phyloP scores from a whole-genome alignment of 2,329 filamentous ascomycete genomes.

The Diaporthe australafricana region DNA sequence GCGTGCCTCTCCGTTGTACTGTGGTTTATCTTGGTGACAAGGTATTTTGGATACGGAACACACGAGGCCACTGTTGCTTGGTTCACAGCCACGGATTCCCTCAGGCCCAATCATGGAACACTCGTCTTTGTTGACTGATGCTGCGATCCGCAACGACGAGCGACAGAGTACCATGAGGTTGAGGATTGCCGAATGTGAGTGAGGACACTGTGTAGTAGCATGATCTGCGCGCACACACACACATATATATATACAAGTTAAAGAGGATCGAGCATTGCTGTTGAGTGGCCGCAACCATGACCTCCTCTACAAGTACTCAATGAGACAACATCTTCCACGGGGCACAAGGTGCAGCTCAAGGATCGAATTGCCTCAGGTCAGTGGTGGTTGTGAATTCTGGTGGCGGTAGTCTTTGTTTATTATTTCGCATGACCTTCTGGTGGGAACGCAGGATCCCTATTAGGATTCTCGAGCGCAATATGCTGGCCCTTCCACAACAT shows the following conservation, averaged over 20 bases:
- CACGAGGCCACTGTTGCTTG: not conserved
- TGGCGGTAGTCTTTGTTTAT: not conserved
- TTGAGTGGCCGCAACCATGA: not conserved
- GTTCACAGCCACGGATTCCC: not conserved
- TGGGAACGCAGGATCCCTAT: not conserved
- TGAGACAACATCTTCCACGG: not conserved
- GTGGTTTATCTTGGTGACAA: not conserved
- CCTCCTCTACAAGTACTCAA: not conserved
- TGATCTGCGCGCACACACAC: not conserved
- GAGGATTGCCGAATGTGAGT: not conserved
- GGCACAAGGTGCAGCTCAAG: too few relatives aligned
- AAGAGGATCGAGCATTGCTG: not conserved
- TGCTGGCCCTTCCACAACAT: constrained; percentile 63
- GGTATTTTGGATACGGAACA: not conserved
- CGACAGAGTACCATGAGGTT: not conserved
- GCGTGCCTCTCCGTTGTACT: not conserved
- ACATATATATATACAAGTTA: too few relatives aligned
- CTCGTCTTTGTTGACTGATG: not conserved
- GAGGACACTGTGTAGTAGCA: not conserved
- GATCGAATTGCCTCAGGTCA: not conserved
- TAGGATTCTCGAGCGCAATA: constrained; percentile 42
- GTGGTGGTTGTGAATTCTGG: not conserved
- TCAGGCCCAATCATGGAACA: not conserved
- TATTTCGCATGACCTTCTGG: not conserved
- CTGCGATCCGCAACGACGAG: not conserved